Base-by-base conservation (phyloP, 257 asterid species). In the Fraxinus americana region DNA sequence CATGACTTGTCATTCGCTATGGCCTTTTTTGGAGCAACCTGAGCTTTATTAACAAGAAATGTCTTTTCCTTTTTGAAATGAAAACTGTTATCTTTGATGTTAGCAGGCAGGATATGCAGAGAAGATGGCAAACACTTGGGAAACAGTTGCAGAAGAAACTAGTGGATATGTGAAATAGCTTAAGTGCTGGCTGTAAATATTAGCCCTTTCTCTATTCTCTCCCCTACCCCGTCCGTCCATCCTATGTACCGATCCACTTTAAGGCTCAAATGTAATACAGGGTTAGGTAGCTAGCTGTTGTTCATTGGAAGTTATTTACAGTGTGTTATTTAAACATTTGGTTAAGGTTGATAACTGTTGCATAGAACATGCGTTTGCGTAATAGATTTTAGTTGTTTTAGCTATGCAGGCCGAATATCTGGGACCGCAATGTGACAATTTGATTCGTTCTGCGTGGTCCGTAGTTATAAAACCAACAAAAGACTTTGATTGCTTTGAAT, bases 71-170 rank as follows among this genome's bases (percentile, higher is more conserved):
- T 43, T 43, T 43, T 12, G 52, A 43, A 43, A 43, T 43, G 27
- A 57, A 39, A 39, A 76, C n/a, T 77, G 39, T 77, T 61, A 65
- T 16, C 19, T 16, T 74, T 77, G 72, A 63, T 81, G 39, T 84
- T 73, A 75, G 61, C 96, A 94, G 98, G 97, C 91, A 48, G 98
- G 98, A 74, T 94, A 94, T 82, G 97, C 98, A 36, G 97, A 94
- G 87, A 92, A 94, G 91, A 92, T 92, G 92, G 97, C 96, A 9
- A 85, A 65, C 16, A 97, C 93, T 69, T 95, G 99, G 98, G 94
- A 88, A 75, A 79, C 88, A 5, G 97, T 95, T 76, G 97, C 97
- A 21, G 90, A 90, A 78, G 97, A 95, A 95, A 90, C 99, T 61
- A 87, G 93, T 73, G 87, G 81, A 82, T 89, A 89, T 74, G 87